Percentiles rank a stretch among this genome's conserved stretches.
phyloP scores from a whole-genome alignment of 2,329 filamentous ascomycete species.

The Huntiella savannae region DNA sequence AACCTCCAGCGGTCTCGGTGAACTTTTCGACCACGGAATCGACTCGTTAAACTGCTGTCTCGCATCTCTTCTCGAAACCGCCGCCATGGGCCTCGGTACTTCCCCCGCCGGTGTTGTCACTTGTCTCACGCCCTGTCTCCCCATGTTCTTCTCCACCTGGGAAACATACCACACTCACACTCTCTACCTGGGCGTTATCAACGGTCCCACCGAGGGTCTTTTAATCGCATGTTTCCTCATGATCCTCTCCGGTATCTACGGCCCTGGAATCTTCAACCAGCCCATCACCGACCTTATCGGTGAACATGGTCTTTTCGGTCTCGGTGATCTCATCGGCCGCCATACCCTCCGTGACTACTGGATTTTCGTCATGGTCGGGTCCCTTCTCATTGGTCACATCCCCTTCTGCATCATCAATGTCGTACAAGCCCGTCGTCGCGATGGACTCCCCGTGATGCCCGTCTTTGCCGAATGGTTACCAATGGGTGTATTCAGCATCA shows the following conservation, averaged over 20 bases:
- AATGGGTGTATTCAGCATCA: constrained; percentile 61
- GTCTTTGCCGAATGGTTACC: constrained; percentile 90
- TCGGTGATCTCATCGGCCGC: constrained; percentile 43
- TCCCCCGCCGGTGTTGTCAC: constrained; percentile 78
- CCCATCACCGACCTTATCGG: constrained; percentile 54
- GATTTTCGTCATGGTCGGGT: constrained; percentile 50
- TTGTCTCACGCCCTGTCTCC: constrained; percentile 71
- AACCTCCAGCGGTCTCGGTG: constrained; percentile 82
- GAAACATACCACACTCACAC: constrained; percentile 98
- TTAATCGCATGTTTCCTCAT: constrained; percentile 77
- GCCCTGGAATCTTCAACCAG: constrained; percentile 69
- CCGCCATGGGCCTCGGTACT: constrained; percentile 77
- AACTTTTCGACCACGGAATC: constrained; percentile 97
- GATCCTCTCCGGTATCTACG: constrained; percentile 70
- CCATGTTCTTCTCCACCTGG: constrained; percentile 99
- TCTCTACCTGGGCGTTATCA: constrained; percentile 87
- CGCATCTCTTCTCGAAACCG: constrained; percentile 74
- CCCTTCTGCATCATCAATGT: constrained; percentile 86
- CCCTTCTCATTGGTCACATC: constrained; percentile 54
- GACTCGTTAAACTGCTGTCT: constrained; percentile 95
- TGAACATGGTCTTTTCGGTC: constrained; percentile 25
- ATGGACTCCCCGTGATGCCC: constrained; percentile 56
- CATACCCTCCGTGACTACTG: constrained; percentile 74
- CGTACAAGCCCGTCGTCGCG: constrained; percentile 49
- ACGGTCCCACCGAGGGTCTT: constrained; percentile 88